Evolutionary conservation across 2,329 filamentous ascomycete species (phyloP).

Genomic region (Fusarium sambucinum): DNA sequence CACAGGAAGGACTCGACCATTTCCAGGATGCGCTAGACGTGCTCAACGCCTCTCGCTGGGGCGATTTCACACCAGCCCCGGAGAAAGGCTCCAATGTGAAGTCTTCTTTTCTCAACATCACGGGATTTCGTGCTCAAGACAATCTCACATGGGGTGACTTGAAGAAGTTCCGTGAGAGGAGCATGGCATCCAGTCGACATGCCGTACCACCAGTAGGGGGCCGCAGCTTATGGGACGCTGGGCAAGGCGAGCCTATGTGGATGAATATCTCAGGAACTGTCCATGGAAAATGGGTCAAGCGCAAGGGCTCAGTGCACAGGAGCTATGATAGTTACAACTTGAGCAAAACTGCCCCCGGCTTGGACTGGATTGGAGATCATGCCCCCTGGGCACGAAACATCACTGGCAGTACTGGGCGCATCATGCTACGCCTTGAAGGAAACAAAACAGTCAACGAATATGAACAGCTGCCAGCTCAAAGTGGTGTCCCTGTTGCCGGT

Average conservation of each 20-base stretch:
- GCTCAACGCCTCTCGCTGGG: conserved; percentile 69
- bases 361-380: conserved; percentile 72
- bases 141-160: conserved; percentile 84
- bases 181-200: conserved; percentile 70
- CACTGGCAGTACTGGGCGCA: conserved; percentile 76
- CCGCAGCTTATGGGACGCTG: conserved; percentile 56
- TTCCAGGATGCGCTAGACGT: conserved; percentile 65
- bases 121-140: conserved; percentile 80
- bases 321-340: conserved; percentile 70
- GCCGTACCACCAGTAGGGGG: conserved; percentile 60
- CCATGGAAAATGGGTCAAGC: conserved; percentile 79
- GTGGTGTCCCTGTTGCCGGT: conserved; percentile 55
- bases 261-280: conserved; percentile 82
- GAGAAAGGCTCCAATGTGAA: conserved; percentile 48
- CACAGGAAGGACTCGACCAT: conserved; percentile 61
- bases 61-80: conserved; percentile 66
- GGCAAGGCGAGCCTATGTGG: conserved; percentile 68
- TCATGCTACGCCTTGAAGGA: conserved; percentile 74
- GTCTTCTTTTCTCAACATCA: conserved; percentile 74
- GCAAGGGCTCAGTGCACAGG: conserved; percentile 60
- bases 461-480: conserved; percentile 53
- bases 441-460: conserved; percentile 63
- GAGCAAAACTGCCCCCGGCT: conserved; percentile 71
- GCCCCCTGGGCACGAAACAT: conserved; percentile 82
- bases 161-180: conserved; percentile 72